Evolutionary conservation across 1,139 yeast genomes (phyloP), one percentile per base, ranked within the genome.

Genomic region (Suhomyces maxii): DNA sequence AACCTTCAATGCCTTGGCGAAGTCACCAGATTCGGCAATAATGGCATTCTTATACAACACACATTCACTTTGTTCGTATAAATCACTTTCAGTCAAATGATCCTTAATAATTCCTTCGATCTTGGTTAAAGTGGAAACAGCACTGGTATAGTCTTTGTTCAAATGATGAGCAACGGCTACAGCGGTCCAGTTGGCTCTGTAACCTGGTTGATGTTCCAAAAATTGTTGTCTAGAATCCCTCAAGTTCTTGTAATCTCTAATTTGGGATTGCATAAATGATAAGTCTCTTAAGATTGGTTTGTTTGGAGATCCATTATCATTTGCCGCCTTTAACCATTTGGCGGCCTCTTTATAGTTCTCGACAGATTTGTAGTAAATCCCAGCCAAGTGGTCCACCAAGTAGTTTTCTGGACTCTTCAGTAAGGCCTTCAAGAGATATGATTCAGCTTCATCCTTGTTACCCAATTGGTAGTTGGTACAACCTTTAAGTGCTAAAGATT

Each of bases 181-280:
- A 0, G 87, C 86, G 2, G 96, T 87, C 97, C 98, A 95, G 60
- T 89, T 86, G 54, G 95, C 93, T 54, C 97, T 80, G 61, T 82
- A 86, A 0, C 96, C 96, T 10, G 96, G 86, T 56, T 82, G 87
- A 37, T 80, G 79, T 56, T 86, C 89, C 65, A 95, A 76, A 59
- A 83, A 83, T 40, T 77, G 76, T 51, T 81, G 82, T 58, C 98
- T 79, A 3, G 93, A 78, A 13, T 69, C 77, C 7, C 79, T 76
- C 54, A 88, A 76, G 34, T 77, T 77, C 55, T 79, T 80, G 62
- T 73, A 89, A 60, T 89, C 93, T 51, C 97, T 82, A 50, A 77
- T 74, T 58, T 93, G 98, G 33, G 87, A 73, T 60, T 91, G 95
- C 67, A 89, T 76, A 41, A 85, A 76, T 8, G 95, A 79, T 59